Evolutionary conservation across 495 filamentous ascomycete species (phyloP).

Genomic region (Neurospora africana): DNA sequence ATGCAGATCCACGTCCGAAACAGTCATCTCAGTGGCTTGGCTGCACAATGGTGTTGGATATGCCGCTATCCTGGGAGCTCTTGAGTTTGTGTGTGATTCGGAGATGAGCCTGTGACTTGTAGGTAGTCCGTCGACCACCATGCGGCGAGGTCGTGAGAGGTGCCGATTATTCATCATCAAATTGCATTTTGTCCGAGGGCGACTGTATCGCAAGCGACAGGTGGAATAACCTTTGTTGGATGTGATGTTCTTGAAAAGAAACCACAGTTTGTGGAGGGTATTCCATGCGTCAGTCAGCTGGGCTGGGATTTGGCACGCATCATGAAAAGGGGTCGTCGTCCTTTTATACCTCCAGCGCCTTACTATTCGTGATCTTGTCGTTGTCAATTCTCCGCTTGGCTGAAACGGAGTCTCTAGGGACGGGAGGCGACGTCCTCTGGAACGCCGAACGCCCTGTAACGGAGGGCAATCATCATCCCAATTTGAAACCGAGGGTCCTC

Average conservation of each 20-base stretch:
- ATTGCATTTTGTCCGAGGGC: not conserved
- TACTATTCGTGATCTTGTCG: not conserved
- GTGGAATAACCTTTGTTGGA: not conserved
- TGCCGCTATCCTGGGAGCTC: not conserved
- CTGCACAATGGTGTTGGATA: not conserved
- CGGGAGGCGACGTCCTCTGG: not conserved
- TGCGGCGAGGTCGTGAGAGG: not conserved
- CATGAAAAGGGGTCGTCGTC: not conserved
- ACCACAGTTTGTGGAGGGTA: not conserved
- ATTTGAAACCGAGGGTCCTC: not conserved
- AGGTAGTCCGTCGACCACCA: not conserved
- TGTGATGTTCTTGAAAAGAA: not conserved
- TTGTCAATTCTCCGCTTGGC: not conserved
- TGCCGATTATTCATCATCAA: not conserved
- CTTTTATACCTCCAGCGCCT: not conserved
- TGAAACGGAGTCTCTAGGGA: not conserved
- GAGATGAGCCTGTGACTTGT: not conserved
- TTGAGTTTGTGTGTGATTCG: not conserved
- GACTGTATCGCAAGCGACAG: not conserved
- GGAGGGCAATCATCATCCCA: not conserved
- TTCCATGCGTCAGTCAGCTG: not conserved
- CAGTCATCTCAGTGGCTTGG: not conserved
- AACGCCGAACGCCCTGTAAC: not conserved
- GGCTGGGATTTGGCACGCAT: not conserved
- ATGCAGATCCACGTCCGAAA: not conserved